Percentiles rank a stretch among this genome's conserved stretches.
phyloP scores from a whole-genome alignment of 2,329 filamentous ascomycete species.

The Lecanosticta acicola region DNA sequence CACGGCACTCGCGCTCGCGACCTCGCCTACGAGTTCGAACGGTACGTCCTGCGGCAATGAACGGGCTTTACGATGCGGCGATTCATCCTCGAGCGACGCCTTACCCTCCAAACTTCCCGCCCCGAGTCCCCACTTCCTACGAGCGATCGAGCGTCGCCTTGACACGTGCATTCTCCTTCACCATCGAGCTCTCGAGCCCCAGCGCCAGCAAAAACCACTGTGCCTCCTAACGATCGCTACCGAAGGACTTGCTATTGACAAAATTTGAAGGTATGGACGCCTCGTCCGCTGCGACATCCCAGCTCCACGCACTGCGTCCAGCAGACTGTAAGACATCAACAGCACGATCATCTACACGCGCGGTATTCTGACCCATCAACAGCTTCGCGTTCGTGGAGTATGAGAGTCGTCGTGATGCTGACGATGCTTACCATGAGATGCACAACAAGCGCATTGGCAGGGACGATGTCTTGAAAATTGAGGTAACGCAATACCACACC shows the following conservation, averaged over 20 bases:
- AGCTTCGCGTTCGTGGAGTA: constrained; percentile 99
- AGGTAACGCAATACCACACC: constrained; percentile 57
- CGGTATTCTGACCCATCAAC: constrained; percentile 34
- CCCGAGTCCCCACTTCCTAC: constrained; percentile 1
- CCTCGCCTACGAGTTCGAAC: constrained; percentile 99
- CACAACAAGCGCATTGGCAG: constrained; percentile 97
- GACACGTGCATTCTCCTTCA: constrained; percentile 2
- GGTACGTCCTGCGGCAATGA: constrained; percentile 64
- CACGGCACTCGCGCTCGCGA: constrained; percentile 97
- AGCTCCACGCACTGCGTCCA: constrained; percentile 85
- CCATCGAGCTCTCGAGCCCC: no score
- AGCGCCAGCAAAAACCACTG: no score
- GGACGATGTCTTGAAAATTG: constrained; percentile 94
- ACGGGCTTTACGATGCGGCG: constrained; percentile 4
- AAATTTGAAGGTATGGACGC: constrained; percentile 74
- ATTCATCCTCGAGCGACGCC: background rate
- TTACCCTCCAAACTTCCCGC: background rate
- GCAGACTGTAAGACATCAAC: constrained; percentile 73
- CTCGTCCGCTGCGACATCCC: constrained; percentile 98
- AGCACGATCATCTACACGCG: constrained; percentile 9
- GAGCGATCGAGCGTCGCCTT: background rate
- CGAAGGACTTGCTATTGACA: constrained; percentile 34
- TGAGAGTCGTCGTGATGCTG: constrained; percentile 94
- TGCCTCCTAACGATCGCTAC: background rate
- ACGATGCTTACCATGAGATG: constrained; percentile 99